Conservation (phyloP, 768 basidiomycete genomes). For the Candolleomyces efflorescens region DNA sequence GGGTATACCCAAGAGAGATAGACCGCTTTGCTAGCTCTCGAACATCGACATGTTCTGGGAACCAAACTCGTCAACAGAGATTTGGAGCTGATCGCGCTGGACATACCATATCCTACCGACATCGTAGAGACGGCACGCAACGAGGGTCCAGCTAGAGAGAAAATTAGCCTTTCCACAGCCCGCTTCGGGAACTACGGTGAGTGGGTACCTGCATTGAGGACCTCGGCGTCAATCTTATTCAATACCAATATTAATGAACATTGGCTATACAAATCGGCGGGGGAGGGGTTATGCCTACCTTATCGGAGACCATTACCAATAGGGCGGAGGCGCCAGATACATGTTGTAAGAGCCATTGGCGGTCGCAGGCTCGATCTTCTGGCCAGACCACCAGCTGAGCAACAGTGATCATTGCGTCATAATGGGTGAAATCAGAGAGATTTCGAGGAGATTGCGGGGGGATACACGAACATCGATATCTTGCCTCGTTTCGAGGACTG, state of each 20-base stretch:
- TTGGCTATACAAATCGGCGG: not conserved
- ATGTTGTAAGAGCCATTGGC: conserved; percentile 73
- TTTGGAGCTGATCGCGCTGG: not conserved
- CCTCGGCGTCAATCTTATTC: conserved; percentile 64
- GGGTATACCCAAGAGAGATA: conserved; percentile 85
- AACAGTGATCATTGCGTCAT: no score
- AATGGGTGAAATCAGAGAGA: no score
- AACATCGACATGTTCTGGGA: conserved; percentile 87
- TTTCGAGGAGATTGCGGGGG: conserved; percentile 4
- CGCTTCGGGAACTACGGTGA: not conserved
- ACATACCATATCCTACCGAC: conserved; percentile 82
- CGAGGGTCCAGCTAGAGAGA: conserved; percentile 56
- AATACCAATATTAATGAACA: not conserved
- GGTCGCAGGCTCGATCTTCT: conserved; percentile 51
- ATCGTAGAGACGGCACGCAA: conserved; percentile 89
- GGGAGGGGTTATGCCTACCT: conserved; percentile 34
- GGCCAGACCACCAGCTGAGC: conserved; percentile 43
- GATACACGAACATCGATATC: conserved; percentile 48
- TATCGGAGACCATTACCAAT: conserved; percentile 66
- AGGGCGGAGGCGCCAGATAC: conserved; percentile 60
- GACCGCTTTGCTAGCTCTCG: conserved; percentile 51
- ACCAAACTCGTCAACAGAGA: no score
- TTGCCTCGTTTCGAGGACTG: conserved; percentile 40
- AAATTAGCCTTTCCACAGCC: not conserved
- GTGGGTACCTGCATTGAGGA: conserved; percentile 52